phyloP scores from a whole-genome alignment of 306 rosid species.

The Castanea sativa region DNA sequence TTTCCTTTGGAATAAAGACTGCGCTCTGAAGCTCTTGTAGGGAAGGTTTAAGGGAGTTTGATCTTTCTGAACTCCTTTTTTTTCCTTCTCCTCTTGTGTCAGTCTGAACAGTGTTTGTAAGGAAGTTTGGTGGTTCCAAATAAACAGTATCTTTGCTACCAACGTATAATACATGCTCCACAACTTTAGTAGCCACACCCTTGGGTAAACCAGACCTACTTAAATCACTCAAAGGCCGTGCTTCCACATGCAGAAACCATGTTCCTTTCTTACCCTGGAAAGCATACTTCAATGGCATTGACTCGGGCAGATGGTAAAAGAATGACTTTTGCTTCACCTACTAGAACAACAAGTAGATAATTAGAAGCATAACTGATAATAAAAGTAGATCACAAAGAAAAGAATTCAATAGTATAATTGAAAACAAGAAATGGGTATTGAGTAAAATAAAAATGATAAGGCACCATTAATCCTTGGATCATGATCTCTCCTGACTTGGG shows the following conservation, averaged over 20 bases:
- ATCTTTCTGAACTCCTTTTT: constrained; percentile 24
- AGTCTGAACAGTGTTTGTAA: constrained; percentile 15
- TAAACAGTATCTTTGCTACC: background rate
- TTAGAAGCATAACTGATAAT: constrained; percentile 2
- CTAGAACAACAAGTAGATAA: constrained; percentile 14
- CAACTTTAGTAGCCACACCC: background rate
- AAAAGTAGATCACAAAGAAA: constrained; percentile 13
- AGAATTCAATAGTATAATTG: background rate
- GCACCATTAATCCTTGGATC: constrained; percentile 66
- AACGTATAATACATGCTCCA: background rate
- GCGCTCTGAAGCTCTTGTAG: constrained; percentile 21
- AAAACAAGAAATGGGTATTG: background rate
- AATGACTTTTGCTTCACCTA: constrained; percentile 60
- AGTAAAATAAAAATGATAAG: constrained; percentile 6
- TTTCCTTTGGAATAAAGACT: constrained; percentile 25
- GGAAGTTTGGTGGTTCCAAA: constrained; percentile 18
- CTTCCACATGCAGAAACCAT: constrained; percentile 76
- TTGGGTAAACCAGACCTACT: constrained; percentile 19
- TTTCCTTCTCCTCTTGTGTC: constrained; percentile 24
- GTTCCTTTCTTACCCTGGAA: constrained; percentile 40
- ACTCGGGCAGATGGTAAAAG: constrained; percentile 64
- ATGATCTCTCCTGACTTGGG: constrained; percentile 62
- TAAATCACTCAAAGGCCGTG: constrained; percentile 17
- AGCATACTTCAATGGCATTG: constrained; percentile 43
- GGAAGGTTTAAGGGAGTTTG: background rate